Evolutionary conservation across 768 basidiomycete genomes (phyloP), one percentile per base, ranked within the genome.

Genomic region (Agaricus subrufescens): DNA sequence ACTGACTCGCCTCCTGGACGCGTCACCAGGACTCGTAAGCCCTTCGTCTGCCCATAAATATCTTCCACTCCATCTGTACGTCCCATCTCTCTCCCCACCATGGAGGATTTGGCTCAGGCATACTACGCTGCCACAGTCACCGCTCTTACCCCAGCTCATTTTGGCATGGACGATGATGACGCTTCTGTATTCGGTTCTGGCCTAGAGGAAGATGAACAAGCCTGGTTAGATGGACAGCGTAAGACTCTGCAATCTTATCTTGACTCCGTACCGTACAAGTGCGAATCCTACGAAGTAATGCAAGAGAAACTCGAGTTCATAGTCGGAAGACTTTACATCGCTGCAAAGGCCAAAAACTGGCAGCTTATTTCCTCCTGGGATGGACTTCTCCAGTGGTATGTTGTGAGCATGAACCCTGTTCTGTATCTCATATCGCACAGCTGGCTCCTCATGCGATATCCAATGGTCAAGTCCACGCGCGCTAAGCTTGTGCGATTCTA

Each of bases 401-500:
- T 64, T 46, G 4, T 37, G 39, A 23, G 34, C 30, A 43, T 47
- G 7, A 51, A n/a, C 43, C 12, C 46, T 54, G 44, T 40, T 34
- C 38, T 57, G 9, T 34, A 15, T 27, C 46, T 29, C 48, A 34
- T 44, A 9, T 23, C 46, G 39, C 43, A 37, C 58, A 92, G 90
- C 69, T 93, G 91, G 90, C 67, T 92, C 47, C 73, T 86, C 61
- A 83, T 92, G 84, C 83, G 84, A 40, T 93, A 92, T 68, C 91
- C 90, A 3, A 80, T 93, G 62, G 69, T 79, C 44, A 88, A 81
- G 56, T 63, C 82, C 31, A 83, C 82, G 46, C 86, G 91, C 15
- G 84, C 85, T 23, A 85, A 83, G 66, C 81, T 93, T 52, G 87
- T 85, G 12, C 78, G 76, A 38, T 71, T 93, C 47, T 91, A 91